Evolutionary conservation across 495 filamentous ascomycete genomes (phyloP), one percentile per base, ranked within the genome.

Genomic region (Lichenothelia convexa): DNA sequence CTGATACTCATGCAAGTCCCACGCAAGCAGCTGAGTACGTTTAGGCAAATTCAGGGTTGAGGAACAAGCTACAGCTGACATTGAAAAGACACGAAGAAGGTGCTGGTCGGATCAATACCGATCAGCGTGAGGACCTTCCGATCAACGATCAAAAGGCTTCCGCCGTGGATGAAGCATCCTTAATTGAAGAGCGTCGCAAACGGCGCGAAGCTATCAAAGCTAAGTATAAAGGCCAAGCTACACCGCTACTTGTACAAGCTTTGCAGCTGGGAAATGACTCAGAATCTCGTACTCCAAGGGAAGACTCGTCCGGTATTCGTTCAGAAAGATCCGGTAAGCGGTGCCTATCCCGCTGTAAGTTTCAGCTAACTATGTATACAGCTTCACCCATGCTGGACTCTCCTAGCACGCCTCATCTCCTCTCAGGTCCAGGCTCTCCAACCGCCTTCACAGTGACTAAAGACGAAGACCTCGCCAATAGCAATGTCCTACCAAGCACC

Each of bases 141-240:
- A 9, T 11, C 9, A 1, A 13, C 24, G 24, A 29, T 29, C 9
- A 9, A 29, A 29, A 1, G 15, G 15, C 2, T 29, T 9, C 24
- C 9, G 24, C 24, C 24, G 47, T 82, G 41, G 77, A 92, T 48
- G 78, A 91, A 63, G 78, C 74, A 37, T 68, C 75, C 35, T 65
- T 84, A 45, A 73, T 92, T 45, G 81, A 92, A 53, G 78, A 87
- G 49, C 79, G 87, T 35, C 77, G 83, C 8, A 84, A 77, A 45
- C 71, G 78, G 31, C 76, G 89, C 43, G 85, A 93, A 60, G 85
- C 82, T 18, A 80, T 92, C 45, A 75, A 80, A 51, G 81, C 84
- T 45, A 89, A 80, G 54, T 75, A 85, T 48, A 71, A 72, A 51
- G 71, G 70, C 31, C 70, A 74, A 49, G 68, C 73, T 34, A 78